Percentiles rank a stretch among this genome's conserved stretches.
Evolutionary conservation across 2,329 filamentous ascomycete species (phyloP).

Genomic region (Sclerotinia sclerotiorum): DNA sequence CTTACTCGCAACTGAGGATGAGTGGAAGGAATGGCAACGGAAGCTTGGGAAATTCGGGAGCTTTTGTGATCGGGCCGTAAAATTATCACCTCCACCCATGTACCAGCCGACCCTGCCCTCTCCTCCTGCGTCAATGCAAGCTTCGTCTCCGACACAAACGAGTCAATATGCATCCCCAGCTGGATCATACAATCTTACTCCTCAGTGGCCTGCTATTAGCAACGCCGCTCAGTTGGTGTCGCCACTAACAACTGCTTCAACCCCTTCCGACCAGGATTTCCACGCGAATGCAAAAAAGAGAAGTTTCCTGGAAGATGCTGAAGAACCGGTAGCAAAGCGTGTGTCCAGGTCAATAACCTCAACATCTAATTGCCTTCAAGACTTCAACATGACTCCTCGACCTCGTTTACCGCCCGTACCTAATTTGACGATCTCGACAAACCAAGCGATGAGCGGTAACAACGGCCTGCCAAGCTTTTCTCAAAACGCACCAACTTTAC

Average conservation of each 20-base stretch:
- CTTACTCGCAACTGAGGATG: constrained; percentile 76
- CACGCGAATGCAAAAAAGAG: constrained; percentile 51
- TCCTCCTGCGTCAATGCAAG: constrained; percentile 50
- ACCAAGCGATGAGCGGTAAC: constrained; percentile 34
- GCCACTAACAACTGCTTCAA: constrained; percentile 37
- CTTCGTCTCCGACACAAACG: constrained; percentile 48
- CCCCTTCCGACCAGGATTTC: constrained; percentile 43
- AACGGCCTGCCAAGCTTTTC: constrained; percentile 30
- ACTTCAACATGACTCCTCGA: constrained; percentile 30
- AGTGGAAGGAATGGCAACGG: constrained; percentile 86
- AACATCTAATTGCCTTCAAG: constrained; percentile 8
- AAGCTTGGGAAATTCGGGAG: constrained; percentile 80
- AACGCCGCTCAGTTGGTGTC: constrained; percentile 41
- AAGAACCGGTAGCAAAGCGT: constrained; percentile 57
- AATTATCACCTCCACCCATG: constrained; percentile 38
- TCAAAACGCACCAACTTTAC: constrained; percentile 36
- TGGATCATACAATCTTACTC: constrained; percentile 34
- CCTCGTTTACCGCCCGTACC: constrained; percentile 64
- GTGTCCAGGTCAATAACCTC: constrained; percentile 34
- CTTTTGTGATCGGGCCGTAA: constrained; percentile 49
- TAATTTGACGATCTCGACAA: constrained; percentile 56
- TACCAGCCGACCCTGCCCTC: constrained; percentile 50
- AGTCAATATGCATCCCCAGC: constrained; percentile 43
- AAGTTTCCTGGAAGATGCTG: constrained; percentile 53
- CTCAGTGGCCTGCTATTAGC: constrained; percentile 41